A percentile compares a stretch with the other conserved stretches of the same genome.
Conservation (phyloP, 352 stramenopile genomes). For the Phytopythium kandeliae region DNA sequence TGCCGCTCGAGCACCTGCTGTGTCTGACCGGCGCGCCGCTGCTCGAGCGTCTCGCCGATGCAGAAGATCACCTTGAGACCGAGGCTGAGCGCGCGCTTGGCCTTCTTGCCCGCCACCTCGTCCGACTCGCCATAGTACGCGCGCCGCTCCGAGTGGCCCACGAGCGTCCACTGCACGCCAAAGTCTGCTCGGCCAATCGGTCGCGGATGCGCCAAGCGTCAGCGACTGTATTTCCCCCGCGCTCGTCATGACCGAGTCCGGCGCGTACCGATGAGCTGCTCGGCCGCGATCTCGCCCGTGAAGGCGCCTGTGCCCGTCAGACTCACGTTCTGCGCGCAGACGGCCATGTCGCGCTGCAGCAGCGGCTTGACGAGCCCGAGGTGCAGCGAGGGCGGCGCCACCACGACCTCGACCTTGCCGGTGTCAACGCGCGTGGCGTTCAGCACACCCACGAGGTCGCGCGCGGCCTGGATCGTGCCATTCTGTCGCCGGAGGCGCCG, state of each 20-base stretch:
- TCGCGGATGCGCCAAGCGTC: no score
- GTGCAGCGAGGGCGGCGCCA: slow-evolving; percentile 74
- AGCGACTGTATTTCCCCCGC: background rate
- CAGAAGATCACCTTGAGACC: slow-evolving; percentile 95
- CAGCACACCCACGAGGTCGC: slow-evolving; percentile 84
- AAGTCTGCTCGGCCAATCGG: no score
- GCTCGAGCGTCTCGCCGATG: slow-evolving; percentile 94
- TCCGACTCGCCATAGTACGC: slow-evolving; percentile 91
- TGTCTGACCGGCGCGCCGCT: slow-evolving; percentile 86
- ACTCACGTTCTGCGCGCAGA: slow-evolving; percentile 81
- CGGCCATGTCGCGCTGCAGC: slow-evolving; percentile 53
- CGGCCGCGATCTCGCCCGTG: slow-evolving; percentile 89
- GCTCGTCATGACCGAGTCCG: no score
- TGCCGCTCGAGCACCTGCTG: slow-evolving; percentile 93
- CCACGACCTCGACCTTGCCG: slow-evolving; percentile 66
- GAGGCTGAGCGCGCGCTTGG: slow-evolving; percentile 84
- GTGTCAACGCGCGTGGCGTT: slow-evolving; percentile 61
- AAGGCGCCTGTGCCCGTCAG: slow-evolving; percentile 86
- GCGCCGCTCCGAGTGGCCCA: slow-evolving; percentile 91
- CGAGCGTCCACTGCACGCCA: slow-evolving; percentile 75
- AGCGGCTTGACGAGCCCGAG: slow-evolving; percentile 42
- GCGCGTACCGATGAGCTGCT: slow-evolving; percentile 74
- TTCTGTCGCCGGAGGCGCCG: slow-evolving; percentile 30
- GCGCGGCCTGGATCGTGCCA: slow-evolving; percentile 74
- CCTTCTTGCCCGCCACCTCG: slow-evolving; percentile 92